A percentile compares a stretch with the other conserved stretches of the same genome.
Conservation (phyloP, 208 protist genomes). For the Vickermania spadyakhi region DNA sequence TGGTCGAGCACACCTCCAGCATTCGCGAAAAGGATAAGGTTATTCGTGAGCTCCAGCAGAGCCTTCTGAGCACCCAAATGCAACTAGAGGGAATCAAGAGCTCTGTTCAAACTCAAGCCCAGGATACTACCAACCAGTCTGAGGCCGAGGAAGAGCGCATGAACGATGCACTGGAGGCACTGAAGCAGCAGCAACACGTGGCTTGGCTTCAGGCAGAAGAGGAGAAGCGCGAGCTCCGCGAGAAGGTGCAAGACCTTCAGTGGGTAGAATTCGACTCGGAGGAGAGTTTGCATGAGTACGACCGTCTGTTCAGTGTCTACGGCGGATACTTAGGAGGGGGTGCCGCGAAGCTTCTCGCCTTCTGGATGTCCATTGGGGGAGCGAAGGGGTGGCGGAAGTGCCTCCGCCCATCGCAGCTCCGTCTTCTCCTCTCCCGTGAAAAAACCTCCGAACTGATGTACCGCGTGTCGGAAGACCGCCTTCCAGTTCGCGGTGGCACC, state of each 20-base stretch:
- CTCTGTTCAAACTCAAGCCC: background rate
- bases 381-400: background rate
- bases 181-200: background rate
- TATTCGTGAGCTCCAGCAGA: background rate
- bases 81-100: background rate
- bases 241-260: background rate
- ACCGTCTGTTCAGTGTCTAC: background rate
- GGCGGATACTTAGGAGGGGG: background rate
- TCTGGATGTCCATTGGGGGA: constrained; percentile 1
- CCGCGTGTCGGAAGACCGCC: constrained; percentile 1
- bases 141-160: background rate
- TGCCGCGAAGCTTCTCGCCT: background rate
- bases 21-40: background rate
- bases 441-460: background rate
- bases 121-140: background rate
- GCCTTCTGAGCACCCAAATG: background rate
- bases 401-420: background rate
- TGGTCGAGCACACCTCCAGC: background rate
- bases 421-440: constrained; percentile 1
- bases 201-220: background rate
- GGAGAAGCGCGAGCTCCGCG: background rate
- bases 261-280: background rate
- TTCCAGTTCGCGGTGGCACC: background rate
- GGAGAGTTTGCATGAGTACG: constrained; percentile 1
- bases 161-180: background rate